Evolutionary conservation across 768 basidiomycete species (phyloP).

Genomic region (Boletellus ananas): DNA sequence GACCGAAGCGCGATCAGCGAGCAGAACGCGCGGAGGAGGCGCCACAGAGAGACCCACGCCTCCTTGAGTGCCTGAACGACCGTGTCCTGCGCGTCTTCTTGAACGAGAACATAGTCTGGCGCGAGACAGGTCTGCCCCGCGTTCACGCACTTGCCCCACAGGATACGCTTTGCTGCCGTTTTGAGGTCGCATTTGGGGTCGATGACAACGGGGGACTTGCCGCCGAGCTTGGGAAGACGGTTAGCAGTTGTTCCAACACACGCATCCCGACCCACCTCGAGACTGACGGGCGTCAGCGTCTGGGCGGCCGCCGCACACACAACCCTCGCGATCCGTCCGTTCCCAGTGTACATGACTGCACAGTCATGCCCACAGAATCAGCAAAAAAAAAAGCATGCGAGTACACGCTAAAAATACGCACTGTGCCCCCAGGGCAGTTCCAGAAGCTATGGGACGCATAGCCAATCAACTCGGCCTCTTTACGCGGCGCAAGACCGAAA

Average conservation of each 20-base stretch:
- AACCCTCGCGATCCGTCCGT: conserved; percentile 58
- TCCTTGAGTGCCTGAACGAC: conserved; percentile 40
- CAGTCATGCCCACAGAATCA: background rate
- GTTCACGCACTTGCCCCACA: conserved; percentile 82
- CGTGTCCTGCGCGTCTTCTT: conserved; percentile 36
- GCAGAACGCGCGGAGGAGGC: too few species aligned
- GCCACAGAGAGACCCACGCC: conserved; percentile 30
- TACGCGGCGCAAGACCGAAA: background rate
- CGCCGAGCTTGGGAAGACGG: conserved; percentile 45
- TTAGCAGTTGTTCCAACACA: background rate
- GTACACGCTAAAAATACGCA: conserved; percentile 18
- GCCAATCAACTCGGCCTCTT: background rate
- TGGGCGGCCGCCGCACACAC: conserved; percentile 75
- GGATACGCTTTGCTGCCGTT: conserved; percentile 60
- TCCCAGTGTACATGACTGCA: conserved; percentile 53
- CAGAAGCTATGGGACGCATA: conserved; percentile 45
- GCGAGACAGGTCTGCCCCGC: conserved; percentile 75
- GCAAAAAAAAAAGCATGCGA: background rate
- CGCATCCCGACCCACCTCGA: conserved; percentile 39
- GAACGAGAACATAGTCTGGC: conserved; percentile 52
- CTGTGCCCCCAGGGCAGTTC: conserved; percentile 68
- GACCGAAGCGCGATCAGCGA: background rate
- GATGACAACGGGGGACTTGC: conserved; percentile 74
- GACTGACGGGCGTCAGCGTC: conserved; percentile 62
- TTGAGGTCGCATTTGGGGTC: conserved; percentile 67